phyloP scores from a whole-genome alignment of 169 alveolate genomes.

The Pseudocohnilembus persalinus region DNA sequence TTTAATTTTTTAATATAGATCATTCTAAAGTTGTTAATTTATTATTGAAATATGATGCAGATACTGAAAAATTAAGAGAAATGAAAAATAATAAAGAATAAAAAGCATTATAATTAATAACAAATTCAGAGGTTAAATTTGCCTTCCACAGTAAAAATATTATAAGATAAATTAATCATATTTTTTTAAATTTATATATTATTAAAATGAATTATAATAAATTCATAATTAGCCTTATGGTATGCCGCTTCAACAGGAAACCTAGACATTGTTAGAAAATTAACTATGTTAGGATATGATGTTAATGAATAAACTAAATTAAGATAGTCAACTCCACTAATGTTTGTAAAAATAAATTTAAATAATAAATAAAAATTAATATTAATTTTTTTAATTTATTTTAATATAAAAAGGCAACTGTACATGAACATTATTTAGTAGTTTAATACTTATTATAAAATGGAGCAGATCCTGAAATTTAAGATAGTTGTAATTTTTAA shows the following conservation, averaged over 20 bases:
- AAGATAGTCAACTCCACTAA: slow-evolving; percentile 67
- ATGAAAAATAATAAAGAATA: slow-evolving; percentile 64
- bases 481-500: slow-evolving; percentile 34
- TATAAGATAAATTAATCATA: background rate
- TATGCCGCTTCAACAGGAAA: slow-evolving; percentile 69
- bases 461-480: slow-evolving; percentile 50
- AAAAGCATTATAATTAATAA: slow-evolving; percentile 55
- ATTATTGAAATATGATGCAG: slow-evolving; percentile 70
- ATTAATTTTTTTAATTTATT: background rate
- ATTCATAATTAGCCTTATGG: slow-evolving; percentile 57
- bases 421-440: slow-evolving; percentile 57
- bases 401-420: slow-evolving; percentile 30
- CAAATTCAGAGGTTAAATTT: slow-evolving; percentile 57
- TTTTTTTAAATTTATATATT: background rate
- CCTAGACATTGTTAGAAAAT: slow-evolving; percentile 65
- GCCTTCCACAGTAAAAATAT: slow-evolving; percentile 44
- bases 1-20: background rate
- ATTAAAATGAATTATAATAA: background rate
- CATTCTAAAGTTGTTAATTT: slow-evolving; percentile 53
- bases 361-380: background rate
- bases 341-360: slow-evolving; percentile 33
- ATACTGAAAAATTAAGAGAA: slow-evolving; percentile 54
- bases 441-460: slow-evolving; percentile 64
- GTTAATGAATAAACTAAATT: slow-evolving; percentile 64
- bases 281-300: slow-evolving; percentile 69